A percentile compares a stretch with the other conserved stretches of the same genome.
These are phyloP conservation scores for Wickerhamiella domercqiae DNA, from an alignment of 805 yeast genomes.

Conservation along the genomic window DNA sequence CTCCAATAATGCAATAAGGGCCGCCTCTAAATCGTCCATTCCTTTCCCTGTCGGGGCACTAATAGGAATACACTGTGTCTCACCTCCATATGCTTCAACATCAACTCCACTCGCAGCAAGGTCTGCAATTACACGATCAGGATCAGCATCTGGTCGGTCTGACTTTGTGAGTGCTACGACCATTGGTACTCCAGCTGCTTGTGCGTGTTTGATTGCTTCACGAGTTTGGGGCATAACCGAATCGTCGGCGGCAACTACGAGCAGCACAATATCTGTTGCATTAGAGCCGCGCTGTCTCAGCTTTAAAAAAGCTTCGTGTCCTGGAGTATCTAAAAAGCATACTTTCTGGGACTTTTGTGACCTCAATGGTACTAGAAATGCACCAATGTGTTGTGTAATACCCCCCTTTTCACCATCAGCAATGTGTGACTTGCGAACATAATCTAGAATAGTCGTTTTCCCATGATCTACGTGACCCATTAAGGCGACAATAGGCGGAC, in stretches of 20 bases:
- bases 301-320: conserved; percentile 91
- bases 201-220: conserved; percentile 90
- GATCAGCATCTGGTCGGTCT: conserved; percentile 61
- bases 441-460: conserved; percentile 84
- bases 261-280: conserved; percentile 77
- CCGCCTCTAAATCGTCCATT: conserved; percentile 81
- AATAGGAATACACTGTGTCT: conserved; percentile 72
- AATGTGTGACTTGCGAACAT: conserved; percentile 67
- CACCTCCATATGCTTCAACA: conserved; percentile 91
- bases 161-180: conserved; percentile 89
- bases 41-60: conserved; percentile 83
- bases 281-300: conserved; percentile 96
- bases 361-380: conserved; percentile 85
- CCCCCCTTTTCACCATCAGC: conserved; percentile 87
- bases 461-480: conserved; percentile 99
- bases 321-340: conserved; percentile 93
- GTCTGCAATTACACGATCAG: conserved; percentile 65
- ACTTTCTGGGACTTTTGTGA: conserved; percentile 55
- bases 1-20: conserved; percentile 72
- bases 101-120: conserved; percentile 63
- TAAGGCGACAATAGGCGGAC: conserved; percentile 92
- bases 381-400: conserved; percentile 96
- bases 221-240: conserved; percentile 95
- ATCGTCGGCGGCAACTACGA: conserved; percentile 95
- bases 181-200: conserved; percentile 62